Base-by-base conservation (phyloP, 305 asterid genomes). In the Coffea humblotiana region DNA sequence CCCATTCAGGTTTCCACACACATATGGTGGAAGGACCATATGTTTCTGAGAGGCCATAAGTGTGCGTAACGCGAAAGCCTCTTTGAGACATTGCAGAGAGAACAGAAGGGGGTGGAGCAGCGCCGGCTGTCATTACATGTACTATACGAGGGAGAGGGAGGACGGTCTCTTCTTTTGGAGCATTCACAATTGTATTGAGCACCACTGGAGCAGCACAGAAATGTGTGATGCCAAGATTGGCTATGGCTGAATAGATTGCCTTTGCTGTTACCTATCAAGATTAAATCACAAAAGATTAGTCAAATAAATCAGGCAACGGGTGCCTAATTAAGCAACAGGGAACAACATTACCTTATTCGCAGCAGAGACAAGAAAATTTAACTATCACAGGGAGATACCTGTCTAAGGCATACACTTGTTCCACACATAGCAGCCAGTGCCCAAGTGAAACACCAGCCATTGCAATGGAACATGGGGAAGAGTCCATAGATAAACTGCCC, bases 401-500 rank as follows among this genome's bases (percentile, higher is more conserved):
- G 98, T 90, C 98, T 82, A 79, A 95, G 97, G 90, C 99, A 95
- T 21, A 93, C 82, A 88, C 81, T 93, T 21, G 99, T 93, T 71
- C 98, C 98, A 86, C 93, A 93, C 80, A 95, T 85, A 9, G 96
- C 97, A 0, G 99, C 97, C 14, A 95, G 87, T 23, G 96, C 88
- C 99, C 99, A 95, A 73, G 98, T 64, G 88, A 95, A 95, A 79
- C 99, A 93, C 99, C 99, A 95, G 45, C 99, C 99, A 43, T 95
- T 95, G 64, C 99, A 95, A 73, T 95, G 99, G 85, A 95, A 95
- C 99, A 95, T 92, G 2, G 98, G 98, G 99, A 70, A 95, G 79
- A 54, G 99, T 93, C 99, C 99, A 95, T 47, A 95, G 85, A 81
- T 93, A 95, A 79, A 93, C 90, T 40, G 92, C 91, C 27, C 97